phyloP scores from a whole-genome alignment of 768 basidiomycete genomes.

The Russula vinacea region DNA sequence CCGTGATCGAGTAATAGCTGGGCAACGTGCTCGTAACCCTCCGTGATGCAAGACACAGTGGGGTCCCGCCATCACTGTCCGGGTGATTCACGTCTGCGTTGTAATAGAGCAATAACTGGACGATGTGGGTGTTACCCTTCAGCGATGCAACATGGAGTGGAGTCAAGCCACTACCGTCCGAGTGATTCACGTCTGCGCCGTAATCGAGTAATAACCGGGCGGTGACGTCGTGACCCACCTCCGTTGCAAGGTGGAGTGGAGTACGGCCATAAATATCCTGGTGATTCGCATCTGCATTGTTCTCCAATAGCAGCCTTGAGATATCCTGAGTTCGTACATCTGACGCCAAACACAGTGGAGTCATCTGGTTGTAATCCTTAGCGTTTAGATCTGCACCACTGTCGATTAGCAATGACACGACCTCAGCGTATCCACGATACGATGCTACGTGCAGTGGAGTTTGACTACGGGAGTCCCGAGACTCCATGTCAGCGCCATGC shows the following conservation, averaged over 20 bases:
- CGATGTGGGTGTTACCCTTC: too few relatives aligned
- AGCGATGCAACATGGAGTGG: too few relatives aligned
- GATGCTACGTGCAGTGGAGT: conserved; percentile 1
- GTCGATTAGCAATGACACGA: neutral
- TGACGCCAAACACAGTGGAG: neutral
- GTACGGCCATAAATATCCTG: neutral
- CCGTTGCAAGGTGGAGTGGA: neutral
- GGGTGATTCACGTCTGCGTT: too few relatives aligned
- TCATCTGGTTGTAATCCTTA: fast-evolving
- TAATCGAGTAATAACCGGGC: neutral
- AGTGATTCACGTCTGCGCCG: neutral
- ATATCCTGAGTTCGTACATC: neutral
- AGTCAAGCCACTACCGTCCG: too few relatives aligned
- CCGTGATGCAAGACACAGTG: too few relatives aligned
- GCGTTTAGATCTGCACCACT: neutral
- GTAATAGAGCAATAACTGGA: too few relatives aligned
- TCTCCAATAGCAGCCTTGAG: neutral
- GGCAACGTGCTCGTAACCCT: too few relatives aligned
- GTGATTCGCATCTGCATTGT: neutral
- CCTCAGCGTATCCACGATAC: neutral
- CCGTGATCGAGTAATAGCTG: too few relatives aligned
- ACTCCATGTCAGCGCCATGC: neutral
- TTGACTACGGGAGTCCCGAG: neutral
- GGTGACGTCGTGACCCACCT: neutral
- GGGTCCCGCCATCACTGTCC: too few relatives aligned